Evolutionary conservation across 2,329 filamentous ascomycete species (phyloP).

Genomic region (Spiromastix sp.): DNA sequence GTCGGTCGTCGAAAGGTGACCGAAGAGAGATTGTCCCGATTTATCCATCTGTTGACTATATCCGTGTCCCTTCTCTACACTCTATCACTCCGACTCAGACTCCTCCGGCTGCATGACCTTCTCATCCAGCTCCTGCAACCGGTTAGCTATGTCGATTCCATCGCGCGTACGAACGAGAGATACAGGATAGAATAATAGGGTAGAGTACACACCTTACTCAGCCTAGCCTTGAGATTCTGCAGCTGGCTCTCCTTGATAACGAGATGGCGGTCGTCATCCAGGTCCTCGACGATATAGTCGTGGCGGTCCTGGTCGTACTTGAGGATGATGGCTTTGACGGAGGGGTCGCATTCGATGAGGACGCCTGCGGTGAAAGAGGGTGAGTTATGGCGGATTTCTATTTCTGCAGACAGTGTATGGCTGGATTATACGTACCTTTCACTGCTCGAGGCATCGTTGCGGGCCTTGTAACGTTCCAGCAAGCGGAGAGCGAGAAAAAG

Average conservation of each 20-base stretch:
- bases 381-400: constrained; percentile 2
- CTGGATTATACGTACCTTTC: constrained; percentile 20
- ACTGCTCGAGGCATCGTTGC: constrained; percentile 30
- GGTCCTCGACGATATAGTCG: constrained; percentile 38
- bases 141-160: background rate
- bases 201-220: constrained; percentile 28
- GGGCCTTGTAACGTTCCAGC: too few relatives aligned
- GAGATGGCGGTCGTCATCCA: constrained; percentile 35
- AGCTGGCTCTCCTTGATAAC: constrained; percentile 39
- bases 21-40: too few relatives aligned
- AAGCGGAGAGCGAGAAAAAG: too few relatives aligned
- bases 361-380: constrained; percentile 23
- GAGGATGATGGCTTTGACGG: constrained; percentile 39
- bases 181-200: too few relatives aligned
- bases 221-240: constrained; percentile 29
- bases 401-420: too few relatives aligned
- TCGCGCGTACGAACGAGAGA: background rate
- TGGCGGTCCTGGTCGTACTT: constrained; percentile 38
- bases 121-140: constrained; percentile 33
- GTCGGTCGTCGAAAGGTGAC: too few relatives aligned
- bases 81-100: constrained; percentile 33
- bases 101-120: constrained; percentile 39
- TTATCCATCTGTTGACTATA: too few relatives aligned
- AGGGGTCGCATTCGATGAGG: constrained; percentile 38
- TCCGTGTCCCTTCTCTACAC: too few relatives aligned